Conservation (phyloP, 441 rosid genomes). For the Erodium texanum region DNA sequence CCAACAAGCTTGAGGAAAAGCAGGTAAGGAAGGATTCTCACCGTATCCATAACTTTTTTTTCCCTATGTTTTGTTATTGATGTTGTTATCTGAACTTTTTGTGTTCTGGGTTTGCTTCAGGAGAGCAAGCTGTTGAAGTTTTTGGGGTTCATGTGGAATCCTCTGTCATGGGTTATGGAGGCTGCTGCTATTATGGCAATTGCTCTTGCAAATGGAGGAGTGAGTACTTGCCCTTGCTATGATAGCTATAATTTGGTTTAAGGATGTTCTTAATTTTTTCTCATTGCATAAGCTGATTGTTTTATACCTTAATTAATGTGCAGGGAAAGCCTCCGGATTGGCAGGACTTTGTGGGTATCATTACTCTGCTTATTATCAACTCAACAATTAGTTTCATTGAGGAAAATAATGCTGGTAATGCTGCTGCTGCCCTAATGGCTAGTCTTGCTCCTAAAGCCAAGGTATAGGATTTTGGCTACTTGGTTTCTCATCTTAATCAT, state of each 20-base stretch:
- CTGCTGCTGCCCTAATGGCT: slow-evolving; percentile 74
- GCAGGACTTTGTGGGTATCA: slow-evolving; percentile 33
- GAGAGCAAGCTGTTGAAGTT: slow-evolving; percentile 28
- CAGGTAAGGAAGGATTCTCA: slow-evolving; percentile 11
- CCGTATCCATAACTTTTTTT: neutral
- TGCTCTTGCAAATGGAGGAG: slow-evolving; percentile 60
- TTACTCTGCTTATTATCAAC: slow-evolving; percentile 48
- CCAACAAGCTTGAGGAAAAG: slow-evolving; percentile 58
- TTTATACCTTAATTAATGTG: slow-evolving; percentile 16
- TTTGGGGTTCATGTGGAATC: slow-evolving; percentile 66
- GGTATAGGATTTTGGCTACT: neutral
- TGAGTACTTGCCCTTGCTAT: slow-evolving; percentile 18
- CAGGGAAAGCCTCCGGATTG: slow-evolving; percentile 17
- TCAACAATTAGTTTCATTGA: slow-evolving; percentile 67
- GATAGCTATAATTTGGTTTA: neutral
- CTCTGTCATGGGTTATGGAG: slow-evolving; percentile 52
- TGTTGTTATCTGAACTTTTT: neutral
- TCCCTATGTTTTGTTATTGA: slow-evolving; percentile 1
- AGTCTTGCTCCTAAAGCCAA: slow-evolving; percentile 63
- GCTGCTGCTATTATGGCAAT: slow-evolving; percentile 59
- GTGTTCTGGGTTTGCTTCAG: neutral
- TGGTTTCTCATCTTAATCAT: neutral
- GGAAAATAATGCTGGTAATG: slow-evolving; percentile 71
- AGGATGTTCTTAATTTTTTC: neutral
- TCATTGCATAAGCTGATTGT: slow-evolving; percentile 10